Percentiles rank a stretch among this genome's conserved stretches.
phyloP scores from a whole-genome alignment of 2,329 filamentous ascomycete genomes.

The Drechslera avenae region DNA sequence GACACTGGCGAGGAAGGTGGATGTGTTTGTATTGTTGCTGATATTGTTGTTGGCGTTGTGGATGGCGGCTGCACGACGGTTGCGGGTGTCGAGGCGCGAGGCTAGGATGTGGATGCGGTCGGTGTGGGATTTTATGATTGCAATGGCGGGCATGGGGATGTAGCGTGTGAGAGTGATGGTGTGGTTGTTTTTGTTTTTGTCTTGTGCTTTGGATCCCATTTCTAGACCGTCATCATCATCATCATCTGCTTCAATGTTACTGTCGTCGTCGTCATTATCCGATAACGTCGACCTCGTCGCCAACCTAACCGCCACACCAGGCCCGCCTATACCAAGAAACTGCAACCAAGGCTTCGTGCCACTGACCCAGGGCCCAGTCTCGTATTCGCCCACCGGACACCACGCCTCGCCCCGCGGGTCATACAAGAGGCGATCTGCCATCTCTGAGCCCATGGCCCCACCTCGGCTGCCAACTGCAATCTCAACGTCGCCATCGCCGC shows the following conservation, averaged over 20 bases:
- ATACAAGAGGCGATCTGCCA: conserved; percentile 14
- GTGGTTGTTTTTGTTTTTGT: neutral
- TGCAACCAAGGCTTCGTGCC: conserved; percentile 40
- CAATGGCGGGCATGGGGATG: conserved; percentile 34
- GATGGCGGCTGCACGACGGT: neutral
- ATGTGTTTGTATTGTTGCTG: too few relatives aligned
- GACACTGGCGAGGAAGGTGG: conserved; percentile 1
- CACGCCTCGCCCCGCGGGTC: conserved; percentile 2
- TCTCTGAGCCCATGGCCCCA: neutral
- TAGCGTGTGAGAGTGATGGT: conserved; percentile 5
- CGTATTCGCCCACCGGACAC: conserved; percentile 1
- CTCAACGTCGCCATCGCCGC: too few relatives aligned
- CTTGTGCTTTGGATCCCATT: neutral
- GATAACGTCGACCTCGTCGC: too few relatives aligned
- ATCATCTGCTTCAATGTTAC: neutral
- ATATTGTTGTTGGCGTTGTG: too few relatives aligned
- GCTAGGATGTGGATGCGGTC: conserved; percentile 14
- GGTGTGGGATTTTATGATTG: conserved; percentile 30
- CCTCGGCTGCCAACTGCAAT: neutral
- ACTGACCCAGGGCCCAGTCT: conserved; percentile 22
- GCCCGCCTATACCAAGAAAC: conserved; percentile 26
- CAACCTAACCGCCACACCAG: conserved; percentile 18
- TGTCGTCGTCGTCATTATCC: neutral
- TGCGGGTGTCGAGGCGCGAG: neutral
- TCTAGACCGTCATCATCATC: neutral